Base-by-base conservation (phyloP, 768 basidiomycete genomes). In the Lepiota venenata region DNA sequence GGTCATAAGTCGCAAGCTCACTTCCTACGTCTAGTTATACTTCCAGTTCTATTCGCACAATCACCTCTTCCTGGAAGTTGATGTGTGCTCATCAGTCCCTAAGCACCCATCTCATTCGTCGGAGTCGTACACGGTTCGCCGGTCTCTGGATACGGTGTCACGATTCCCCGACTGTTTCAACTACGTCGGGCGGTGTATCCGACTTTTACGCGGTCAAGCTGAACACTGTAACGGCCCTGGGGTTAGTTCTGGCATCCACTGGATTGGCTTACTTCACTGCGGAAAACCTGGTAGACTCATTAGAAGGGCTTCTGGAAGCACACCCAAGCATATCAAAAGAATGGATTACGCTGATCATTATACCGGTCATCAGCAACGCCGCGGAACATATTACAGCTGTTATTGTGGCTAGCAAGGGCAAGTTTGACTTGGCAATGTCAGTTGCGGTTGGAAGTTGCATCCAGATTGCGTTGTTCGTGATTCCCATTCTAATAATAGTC, bases 11-110 rank as follows among this genome's bases (percentile, higher is more conserved):
- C 20, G 46, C 50, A n/a, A 27, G 16, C 15, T 43, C 25, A 39
- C 41, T 20, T 56, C 47, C 42, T 41, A 48, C 29, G 61, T 66
- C 15, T 67, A 80, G 67, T 69, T 80, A 44, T 64, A 76, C 58
- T 81, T 81, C 68, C 79, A 81, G 60, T 78, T 81, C 66, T 78
- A 77, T 64, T 77, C 79, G 6, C 79, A 80, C 60, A 73, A 72
- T 51, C 70, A 75, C 53, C 62, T 76, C 16, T 77, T 76, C 69
- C 58, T 71, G 51, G 72, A 74, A 61, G 69, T 68, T 10, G 58
- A 64, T 10, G 66, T 66, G 52, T 62, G 62, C 18, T 64, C 60
- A n/a, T 55, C 60, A 27, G 57, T 52, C 2, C 50, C 61, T 2
- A 59, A 61, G 8, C 35, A 48, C 1, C 62, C 65, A 2, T 52